Base-by-base conservation (phyloP, 2,329 filamentous ascomycete species). In the Whalleya microplaca region DNA sequence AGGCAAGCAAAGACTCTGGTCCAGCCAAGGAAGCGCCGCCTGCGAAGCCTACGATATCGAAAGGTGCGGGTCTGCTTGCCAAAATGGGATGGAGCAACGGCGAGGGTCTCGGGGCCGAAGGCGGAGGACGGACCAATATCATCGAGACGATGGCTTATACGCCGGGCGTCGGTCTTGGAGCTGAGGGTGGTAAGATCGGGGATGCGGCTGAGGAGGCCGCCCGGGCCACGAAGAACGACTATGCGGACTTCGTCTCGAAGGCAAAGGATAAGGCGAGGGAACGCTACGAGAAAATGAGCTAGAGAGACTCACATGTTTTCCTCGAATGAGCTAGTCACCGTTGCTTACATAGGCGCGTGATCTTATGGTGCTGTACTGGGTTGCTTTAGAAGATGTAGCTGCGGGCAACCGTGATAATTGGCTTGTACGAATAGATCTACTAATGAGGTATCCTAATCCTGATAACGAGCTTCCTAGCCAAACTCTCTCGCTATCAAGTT, bases 21-120 rank as follows among this genome's bases (percentile, higher is more conserved):
- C 64, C 70, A 41, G 75, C 79, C 52, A 66, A 74, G 19, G 77
- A 78, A 43, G 61, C 71, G 18, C 42, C 63, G 4, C 56, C 67
- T 1, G 56, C 69, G 7, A 71, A 75, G 29, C 73, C 78, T 6
- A 69, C 70, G 48, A 74, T 78, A 56, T 86, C 84, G 37, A 90
- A 88, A 71, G 87, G 87, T 12, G 85, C 85, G 0, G 84, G 84
- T 2, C 79, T 91, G 67, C 76, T 91, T 41, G 84, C 85, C 41
- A 91, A 90, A 76, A 89, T 90, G 84, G 88, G 88, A 21, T 91
- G 87, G 87, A 84, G 76, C 20, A 77, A 80, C 1, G 88, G 88
- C 8, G 78, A 81, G 54, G 87, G 88, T 0, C 76, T 91, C 3
- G 88, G 88, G 2, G 85, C 82, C 0, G 80, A 82, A 45, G 85